These are phyloP conservation scores for Cystobasidium onofrii DNA, from an alignment of 768 basidiomycete genomes.

Conservation along the genomic window DNA sequence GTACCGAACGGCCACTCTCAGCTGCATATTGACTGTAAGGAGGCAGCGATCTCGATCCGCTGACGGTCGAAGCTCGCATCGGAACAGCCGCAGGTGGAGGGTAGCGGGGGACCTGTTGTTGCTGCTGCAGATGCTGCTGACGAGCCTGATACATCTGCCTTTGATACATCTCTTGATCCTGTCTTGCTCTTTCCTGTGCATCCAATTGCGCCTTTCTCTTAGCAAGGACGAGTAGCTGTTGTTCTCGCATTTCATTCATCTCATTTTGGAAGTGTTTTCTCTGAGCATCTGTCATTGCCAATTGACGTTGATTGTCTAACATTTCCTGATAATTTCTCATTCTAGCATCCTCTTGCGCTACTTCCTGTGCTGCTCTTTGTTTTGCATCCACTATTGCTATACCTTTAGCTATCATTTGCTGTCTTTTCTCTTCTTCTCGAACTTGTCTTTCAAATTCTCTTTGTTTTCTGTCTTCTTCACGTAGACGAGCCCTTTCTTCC, in stretches of 20 bases:
- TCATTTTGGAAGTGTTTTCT: background rate
- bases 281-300: background rate
- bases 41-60: background rate
- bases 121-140: background rate
- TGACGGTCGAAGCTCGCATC: background rate
- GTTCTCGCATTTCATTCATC: conserved; percentile 1
- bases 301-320: background rate
- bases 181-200: background rate
- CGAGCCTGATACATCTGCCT: background rate
- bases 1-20: background rate
- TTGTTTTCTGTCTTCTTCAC: conserved; percentile 10
- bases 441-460: conserved; percentile 3
- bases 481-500: background rate
- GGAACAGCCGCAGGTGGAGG: background rate
- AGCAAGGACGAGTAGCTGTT: background rate
- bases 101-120: background rate
- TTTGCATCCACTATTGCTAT: background rate
- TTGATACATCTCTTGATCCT: background rate
- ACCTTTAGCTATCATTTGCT: background rate
- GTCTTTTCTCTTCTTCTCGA: background rate
- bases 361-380: background rate
- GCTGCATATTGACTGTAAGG: background rate
- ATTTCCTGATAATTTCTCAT: background rate
- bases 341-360: conserved; percentile 5
- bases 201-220: background rate